phyloP scores from a whole-genome alignment of 2,329 filamentous ascomycete genomes.

The Fusarium nodosum region DNA sequence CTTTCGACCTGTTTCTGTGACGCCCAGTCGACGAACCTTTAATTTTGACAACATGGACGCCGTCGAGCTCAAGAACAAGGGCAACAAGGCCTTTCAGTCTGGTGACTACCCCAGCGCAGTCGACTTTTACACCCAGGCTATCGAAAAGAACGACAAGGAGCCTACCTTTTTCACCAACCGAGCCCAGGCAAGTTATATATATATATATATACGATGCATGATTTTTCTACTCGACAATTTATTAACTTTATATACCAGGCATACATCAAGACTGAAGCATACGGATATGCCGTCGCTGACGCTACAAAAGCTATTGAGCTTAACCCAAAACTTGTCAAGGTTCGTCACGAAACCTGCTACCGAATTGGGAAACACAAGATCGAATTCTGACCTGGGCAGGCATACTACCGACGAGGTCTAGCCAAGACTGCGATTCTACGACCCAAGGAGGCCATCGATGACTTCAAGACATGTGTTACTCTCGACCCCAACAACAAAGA shows the following conservation, averaged over 20 bases:
- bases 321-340: conserved; percentile 90
- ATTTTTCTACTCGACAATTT: conserved; percentile 49
- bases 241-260: conserved; percentile 66
- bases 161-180: conserved; percentile 94
- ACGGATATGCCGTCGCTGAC: conserved; percentile 92
- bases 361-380: conserved; percentile 12
- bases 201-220: conserved; percentile 14
- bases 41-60: conserved; percentile 71
- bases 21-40: conserved; percentile 27
- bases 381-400: conserved; percentile 63
- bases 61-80: conserved; percentile 88
- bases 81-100: conserved; percentile 90
- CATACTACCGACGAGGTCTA: conserved; percentile 93
- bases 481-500: conserved; percentile 91
- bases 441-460: conserved; percentile 87
- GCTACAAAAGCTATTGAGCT: conserved; percentile 92
- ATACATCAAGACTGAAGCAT: conserved; percentile 95
- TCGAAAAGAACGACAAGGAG: conserved; percentile 84
- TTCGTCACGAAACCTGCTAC: conserved; percentile 55
- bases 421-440: conserved; percentile 92
- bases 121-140: conserved; percentile 88
- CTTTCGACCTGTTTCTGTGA: conserved; percentile 20
- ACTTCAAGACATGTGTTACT: conserved; percentile 92
- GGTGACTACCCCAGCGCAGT: conserved; percentile 90
- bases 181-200: conserved; percentile 76